A percentile compares a stretch with the other conserved stretches of the same genome.
These are phyloP conservation scores for Triangularia verruculosa DNA, from an alignment of 2,329 filamentous ascomycete species.

Conservation along the genomic window DNA sequence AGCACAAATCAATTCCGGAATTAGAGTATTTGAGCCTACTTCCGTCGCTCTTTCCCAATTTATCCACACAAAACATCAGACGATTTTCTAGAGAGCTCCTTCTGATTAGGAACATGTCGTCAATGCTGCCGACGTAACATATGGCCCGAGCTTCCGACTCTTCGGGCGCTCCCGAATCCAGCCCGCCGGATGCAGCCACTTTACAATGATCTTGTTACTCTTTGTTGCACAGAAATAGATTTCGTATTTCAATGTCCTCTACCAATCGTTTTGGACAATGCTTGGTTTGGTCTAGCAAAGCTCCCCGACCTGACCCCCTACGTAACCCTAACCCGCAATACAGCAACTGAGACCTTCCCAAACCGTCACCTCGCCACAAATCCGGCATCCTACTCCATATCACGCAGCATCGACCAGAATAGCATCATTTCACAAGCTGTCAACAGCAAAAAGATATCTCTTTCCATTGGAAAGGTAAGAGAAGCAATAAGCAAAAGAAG, in stretches of 20 bases:
- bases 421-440: too few relatives aligned
- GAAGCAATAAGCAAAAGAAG: slow-evolving; percentile 8
- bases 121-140: neutral
- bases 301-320: neutral
- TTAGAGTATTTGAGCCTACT: too few relatives aligned
- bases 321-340: neutral
- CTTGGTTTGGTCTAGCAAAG: neutral
- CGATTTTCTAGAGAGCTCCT: neutral
- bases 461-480: neutral
- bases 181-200: neutral
- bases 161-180: neutral
- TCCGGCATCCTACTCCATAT: too few relatives aligned
- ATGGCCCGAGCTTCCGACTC: neutral
- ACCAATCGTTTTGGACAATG: neutral
- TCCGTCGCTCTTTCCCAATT: neutral
- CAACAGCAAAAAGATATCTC: too few relatives aligned
- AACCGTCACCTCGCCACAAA: too few relatives aligned
- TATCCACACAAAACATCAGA: neutral
- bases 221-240: neutral
- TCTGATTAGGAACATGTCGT: neutral
- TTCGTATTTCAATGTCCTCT: neutral
- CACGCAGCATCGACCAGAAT: too few relatives aligned
- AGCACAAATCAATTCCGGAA: too few relatives aligned
- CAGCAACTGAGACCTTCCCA: neutral
- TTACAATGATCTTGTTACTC: neutral